Percentiles rank a stretch among this genome's conserved stretches.
Evolutionary conservation across 1,284 basidiomycete genomes (phyloP).

Genomic region (Takashimella tepidaria): DNA sequence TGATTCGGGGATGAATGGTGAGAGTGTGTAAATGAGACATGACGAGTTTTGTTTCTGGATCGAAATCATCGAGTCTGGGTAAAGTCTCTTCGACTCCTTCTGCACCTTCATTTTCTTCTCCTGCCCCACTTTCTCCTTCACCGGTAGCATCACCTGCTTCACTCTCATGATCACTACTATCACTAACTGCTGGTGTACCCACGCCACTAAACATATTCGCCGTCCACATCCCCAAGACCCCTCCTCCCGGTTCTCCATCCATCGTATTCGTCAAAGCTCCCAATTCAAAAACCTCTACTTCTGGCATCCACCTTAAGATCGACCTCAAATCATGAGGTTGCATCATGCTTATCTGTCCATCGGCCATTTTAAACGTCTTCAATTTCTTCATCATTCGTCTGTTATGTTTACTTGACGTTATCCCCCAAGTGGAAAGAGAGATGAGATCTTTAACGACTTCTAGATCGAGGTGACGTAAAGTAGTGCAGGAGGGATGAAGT

Average conservation of each 20-base stretch:
- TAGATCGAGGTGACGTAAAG: not conserved
- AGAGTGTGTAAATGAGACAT: conserved; percentile 1
- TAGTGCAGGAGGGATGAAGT: not conserved
- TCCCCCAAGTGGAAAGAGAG: not conserved
- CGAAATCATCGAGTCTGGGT: not conserved
- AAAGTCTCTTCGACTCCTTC: not conserved
- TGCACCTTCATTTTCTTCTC: not conserved
- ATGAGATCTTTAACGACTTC: not conserved
- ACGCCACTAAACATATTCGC: too few relatives aligned
- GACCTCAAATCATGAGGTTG: not conserved
- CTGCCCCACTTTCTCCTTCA: not conserved
- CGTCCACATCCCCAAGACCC: too few relatives aligned
- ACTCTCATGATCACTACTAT: too few relatives aligned
- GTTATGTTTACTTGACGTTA: not conserved
- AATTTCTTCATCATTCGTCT: not conserved
- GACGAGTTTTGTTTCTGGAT: not conserved
- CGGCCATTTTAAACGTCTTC: not conserved
- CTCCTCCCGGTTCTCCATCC: too few relatives aligned
- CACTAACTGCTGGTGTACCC: not conserved
- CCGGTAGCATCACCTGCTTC: not conserved
- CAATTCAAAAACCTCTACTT: not conserved
- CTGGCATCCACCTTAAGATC: not conserved
- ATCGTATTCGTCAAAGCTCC: not conserved
- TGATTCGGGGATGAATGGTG: not conserved
- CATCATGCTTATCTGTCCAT: not conserved